Percentiles rank a stretch among this genome's conserved stretches.
phyloP scores from a whole-genome alignment of 768 basidiomycete genomes.

The Coprinopsis cinerea region DNA sequence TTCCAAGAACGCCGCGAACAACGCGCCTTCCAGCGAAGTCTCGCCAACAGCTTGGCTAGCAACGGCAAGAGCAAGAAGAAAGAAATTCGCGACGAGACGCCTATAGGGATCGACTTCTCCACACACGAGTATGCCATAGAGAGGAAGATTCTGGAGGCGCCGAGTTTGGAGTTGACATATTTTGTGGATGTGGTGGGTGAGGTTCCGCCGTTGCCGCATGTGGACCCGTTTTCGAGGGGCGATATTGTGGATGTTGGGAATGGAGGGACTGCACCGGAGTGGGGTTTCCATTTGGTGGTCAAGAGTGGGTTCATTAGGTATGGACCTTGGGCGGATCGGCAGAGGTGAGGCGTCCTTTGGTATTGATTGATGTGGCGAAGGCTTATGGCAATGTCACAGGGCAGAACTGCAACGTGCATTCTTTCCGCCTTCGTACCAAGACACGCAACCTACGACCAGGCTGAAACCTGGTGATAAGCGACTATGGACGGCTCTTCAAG shows the following conservation, averaged over 20 bases:
- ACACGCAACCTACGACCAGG: constrained; percentile 46
- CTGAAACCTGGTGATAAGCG: constrained; percentile 76
- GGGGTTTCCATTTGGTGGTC: constrained; percentile 87
- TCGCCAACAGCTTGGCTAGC: constrained; percentile 10
- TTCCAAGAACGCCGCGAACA: constrained; percentile 26
- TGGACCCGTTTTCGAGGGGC: constrained; percentile 15
- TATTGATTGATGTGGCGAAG: constrained; percentile 2
- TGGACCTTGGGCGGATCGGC: constrained; percentile 96
- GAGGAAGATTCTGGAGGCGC: constrained; percentile 74
- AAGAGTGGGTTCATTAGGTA: constrained; percentile 72
- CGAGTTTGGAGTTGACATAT: constrained; percentile 74
- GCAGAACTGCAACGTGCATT: constrained; percentile 74
- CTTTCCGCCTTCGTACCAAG: constrained; percentile 75
- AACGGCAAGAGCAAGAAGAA: constrained; percentile 27
- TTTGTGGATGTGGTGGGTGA: constrained; percentile 81
- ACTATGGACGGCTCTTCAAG: constrained; percentile 73
- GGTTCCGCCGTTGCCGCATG: constrained; percentile 42
- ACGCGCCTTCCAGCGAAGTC: constrained; percentile 16
- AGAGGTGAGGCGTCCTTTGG: constrained; percentile 52
- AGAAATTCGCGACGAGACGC: constrained; percentile 49
- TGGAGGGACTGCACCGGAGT: constrained; percentile 83
- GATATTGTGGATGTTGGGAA: constrained; percentile 75
- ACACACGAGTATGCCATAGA: constrained; percentile 83
- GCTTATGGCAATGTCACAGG: constrained; percentile 33
- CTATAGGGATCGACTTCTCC: constrained; percentile 48